These are phyloP conservation scores for Fusarium torreyae DNA, from an alignment of 2,329 filamentous ascomycete genomes.

Conservation along the genomic window DNA sequence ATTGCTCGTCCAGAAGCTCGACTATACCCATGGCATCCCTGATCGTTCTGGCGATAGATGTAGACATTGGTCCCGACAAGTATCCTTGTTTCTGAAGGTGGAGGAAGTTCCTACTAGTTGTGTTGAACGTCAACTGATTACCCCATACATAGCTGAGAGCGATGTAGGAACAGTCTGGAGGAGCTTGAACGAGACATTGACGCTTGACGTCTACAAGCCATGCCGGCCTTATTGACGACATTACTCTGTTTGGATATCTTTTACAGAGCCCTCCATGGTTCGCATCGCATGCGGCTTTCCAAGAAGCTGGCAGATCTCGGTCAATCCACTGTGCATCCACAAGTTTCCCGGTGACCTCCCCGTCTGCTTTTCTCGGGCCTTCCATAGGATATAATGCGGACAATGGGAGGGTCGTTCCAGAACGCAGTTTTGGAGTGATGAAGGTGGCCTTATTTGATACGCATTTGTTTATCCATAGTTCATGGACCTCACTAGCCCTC, in stretches of 20 bases:
- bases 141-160: conserved; percentile 5
- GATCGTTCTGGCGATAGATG: neutral
- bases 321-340: neutral
- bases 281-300: neutral
- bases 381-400: neutral
- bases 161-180: neutral
- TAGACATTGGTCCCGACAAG: neutral
- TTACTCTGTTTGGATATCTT: neutral
- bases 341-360: neutral
- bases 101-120: neutral
- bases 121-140: neutral
- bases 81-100: neutral
- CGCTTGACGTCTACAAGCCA: neutral
- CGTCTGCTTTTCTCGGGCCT: neutral
- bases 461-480: neutral
- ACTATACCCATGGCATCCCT: conserved; percentile 3
- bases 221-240: neutral
- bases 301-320: neutral
- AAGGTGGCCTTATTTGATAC: neutral
- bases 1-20: neutral
- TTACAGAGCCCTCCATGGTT: neutral
- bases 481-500: neutral
- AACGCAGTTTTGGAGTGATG: neutral
- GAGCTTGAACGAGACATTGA: neutral
- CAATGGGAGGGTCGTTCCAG: neutral